Percentiles rank a stretch among this genome's conserved stretches.
Conservation (phyloP, 345 rosid species). For the Eucalyptus polyanthemos region DNA sequence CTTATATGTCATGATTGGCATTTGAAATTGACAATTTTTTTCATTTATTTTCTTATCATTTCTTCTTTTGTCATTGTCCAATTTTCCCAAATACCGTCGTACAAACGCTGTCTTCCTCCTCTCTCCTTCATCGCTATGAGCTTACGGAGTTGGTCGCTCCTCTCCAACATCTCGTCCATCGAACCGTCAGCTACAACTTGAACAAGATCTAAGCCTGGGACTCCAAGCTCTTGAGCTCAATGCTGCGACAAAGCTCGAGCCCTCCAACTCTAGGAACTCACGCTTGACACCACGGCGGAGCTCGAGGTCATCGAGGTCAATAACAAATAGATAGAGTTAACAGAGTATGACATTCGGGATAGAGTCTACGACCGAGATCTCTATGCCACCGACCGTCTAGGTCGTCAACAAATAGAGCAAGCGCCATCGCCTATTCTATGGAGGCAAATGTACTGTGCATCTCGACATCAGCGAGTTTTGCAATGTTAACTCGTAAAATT, state of each 20-base stretch:
- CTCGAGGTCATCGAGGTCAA: not conserved
- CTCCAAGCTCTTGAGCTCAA: not conserved
- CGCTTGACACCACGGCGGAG: not conserved
- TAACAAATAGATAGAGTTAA: not conserved
- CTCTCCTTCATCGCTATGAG: not conserved
- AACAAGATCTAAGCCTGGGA: not conserved
- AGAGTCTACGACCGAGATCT: not conserved
- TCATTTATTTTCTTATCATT: not conserved
- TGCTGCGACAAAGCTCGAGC: not conserved
- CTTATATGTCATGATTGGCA: fast-evolving
- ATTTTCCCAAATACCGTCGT: not conserved
- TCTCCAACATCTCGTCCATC: not conserved
- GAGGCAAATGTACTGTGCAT: not conserved
- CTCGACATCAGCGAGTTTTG: not conserved
- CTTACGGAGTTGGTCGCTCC: not conserved
- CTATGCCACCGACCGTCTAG: not conserved
- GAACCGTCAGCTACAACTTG: not conserved
- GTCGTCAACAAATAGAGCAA: not conserved
- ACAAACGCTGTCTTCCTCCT: not conserved
- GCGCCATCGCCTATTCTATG: not conserved
- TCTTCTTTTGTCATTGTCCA: not conserved
- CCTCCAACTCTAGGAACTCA: not conserved
- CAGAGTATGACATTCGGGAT: not conserved
- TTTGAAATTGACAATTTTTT: not conserved
- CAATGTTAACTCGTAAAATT: not conserved